Base-by-base conservation (phyloP, 2,329 filamentous ascomycete species). In the Epichloe amarillans region DNA sequence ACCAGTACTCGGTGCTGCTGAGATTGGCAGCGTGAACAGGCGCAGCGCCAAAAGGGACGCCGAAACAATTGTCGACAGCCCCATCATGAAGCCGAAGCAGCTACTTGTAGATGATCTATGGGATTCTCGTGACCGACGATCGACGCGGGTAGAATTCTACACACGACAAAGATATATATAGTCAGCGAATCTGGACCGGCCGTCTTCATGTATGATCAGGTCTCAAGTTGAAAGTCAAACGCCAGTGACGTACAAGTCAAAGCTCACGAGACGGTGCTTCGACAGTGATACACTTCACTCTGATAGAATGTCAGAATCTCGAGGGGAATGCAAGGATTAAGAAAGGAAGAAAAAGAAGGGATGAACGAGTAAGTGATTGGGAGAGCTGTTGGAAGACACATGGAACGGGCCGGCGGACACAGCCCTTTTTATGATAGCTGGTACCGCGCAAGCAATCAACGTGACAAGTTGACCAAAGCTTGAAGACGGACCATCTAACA, bases 41-140 rank as follows among this genome's bases (percentile, higher is more conserved):
- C 69, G 63, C 56, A 72, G 55, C 54, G 71, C 71, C 65, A 73
- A 51, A 5, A 75, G 56, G 39, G 66, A 64, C 52, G 69, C 62
- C 50, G 70, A 67, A 53, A 73, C 54, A 54, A 72, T 54, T 48
- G 66, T 67, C 46, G 69, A 65, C 51, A 75, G 64, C 52, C 70
- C 70, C 71, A 72, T 73, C 59, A 62, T 67, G 61, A 61, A 53
- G 55, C 60, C 66, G 62, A 63, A 58, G 63, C 65, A 66, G 61
- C 60, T 62, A 35, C 23, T 48, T 37, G 45, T 33, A 14, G 41
- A 33, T 11, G 47, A 44, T 19, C 35, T 47, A 41, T n/a, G 8
- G 14, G 37, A 7, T n/a, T 42, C 50, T 23, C n/a, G 23, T 41
- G 49, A 11, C n/a, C 19, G 12, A 36, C 12, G 21, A 42, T 46